A percentile compares a stretch with the other conserved stretches of the same genome.
Conservation (phyloP, 768 basidiomycete species). For the Naganishia friedmannii region DNA sequence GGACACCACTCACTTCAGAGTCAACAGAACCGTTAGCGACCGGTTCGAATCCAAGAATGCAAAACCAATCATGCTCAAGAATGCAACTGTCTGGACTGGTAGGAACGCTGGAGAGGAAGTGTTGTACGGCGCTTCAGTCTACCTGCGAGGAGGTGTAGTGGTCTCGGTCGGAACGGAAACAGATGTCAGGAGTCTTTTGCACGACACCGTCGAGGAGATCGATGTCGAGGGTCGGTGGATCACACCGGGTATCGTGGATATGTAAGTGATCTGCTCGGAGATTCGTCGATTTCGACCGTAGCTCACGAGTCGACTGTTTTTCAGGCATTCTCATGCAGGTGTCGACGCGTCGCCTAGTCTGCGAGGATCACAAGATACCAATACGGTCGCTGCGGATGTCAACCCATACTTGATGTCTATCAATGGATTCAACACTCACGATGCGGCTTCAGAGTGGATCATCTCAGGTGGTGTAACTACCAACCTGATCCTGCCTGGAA, state of each 20-base stretch:
- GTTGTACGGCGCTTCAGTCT: constrained; percentile 61
- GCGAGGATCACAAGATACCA: constrained; percentile 59
- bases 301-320: not conserved
- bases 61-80: constrained; percentile 59
- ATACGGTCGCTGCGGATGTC: constrained; percentile 67
- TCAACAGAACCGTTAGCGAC: constrained; percentile 40
- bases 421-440: constrained; percentile 83
- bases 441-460: constrained; percentile 67
- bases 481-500: constrained; percentile 73
- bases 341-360: constrained; percentile 63
- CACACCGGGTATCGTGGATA: constrained; percentile 60
- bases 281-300: no score
- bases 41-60: constrained; percentile 56
- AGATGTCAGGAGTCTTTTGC: constrained; percentile 58
- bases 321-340: constrained; percentile 74
- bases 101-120: constrained; percentile 60
- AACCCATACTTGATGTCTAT: constrained; percentile 64
- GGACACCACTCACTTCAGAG: constrained; percentile 33
- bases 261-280: not conserved
- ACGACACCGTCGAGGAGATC: constrained; percentile 56
- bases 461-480: constrained; percentile 87
- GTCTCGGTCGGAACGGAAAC: constrained; percentile 57
- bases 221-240: constrained; percentile 70
- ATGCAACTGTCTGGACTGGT: constrained; percentile 79
- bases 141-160: constrained; percentile 66